Percentiles rank a stretch among this genome's conserved stretches.
These are phyloP conservation scores for Polychaeton citri DNA, from an alignment of 2,329 filamentous ascomycete species.

Conservation along the genomic window DNA sequence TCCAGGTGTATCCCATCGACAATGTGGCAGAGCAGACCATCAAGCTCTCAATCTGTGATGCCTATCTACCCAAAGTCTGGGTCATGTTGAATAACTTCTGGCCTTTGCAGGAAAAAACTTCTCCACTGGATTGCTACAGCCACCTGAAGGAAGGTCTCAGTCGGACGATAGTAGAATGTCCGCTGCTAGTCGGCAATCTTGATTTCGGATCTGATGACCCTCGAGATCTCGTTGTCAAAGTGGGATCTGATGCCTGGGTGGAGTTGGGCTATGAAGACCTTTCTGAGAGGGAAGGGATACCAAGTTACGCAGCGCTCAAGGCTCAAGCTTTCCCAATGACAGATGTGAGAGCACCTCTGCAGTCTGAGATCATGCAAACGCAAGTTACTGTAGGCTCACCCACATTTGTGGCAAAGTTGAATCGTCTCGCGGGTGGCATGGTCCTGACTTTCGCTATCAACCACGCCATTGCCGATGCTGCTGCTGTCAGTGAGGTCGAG, in stretches of 20 bases:
- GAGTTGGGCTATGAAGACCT: constrained; percentile 6
- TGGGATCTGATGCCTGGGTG: constrained; percentile 5
- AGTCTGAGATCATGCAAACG: neutral
- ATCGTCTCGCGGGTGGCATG: constrained; percentile 6
- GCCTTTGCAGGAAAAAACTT: constrained; percentile 1
- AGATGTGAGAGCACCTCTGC: constrained; percentile 1
- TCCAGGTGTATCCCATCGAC: no score
- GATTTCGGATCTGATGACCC: constrained; percentile 4
- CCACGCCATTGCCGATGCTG: constrained; percentile 7
- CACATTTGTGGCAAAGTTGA: constrained; percentile 7
- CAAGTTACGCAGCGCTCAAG: constrained; percentile 4
- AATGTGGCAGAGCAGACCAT: constrained; percentile 2
- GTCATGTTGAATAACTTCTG: constrained; percentile 9
- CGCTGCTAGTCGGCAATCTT: constrained; percentile 6
- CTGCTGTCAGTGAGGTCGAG: constrained; percentile 7
- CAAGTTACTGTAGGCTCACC: constrained; percentile 1
- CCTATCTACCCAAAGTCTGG: constrained; percentile 8
- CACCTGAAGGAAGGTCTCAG: constrained; percentile 6
- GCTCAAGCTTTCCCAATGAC: constrained; percentile 6
- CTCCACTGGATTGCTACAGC: constrained; percentile 2
- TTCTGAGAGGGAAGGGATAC: constrained; percentile 1
- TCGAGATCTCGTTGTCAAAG: constrained; percentile 5
- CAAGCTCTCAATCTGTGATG: constrained; percentile 8
- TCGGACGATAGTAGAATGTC: constrained; percentile 7
- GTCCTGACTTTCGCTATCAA: constrained; percentile 8